Base-by-base conservation (phyloP, 768 basidiomycete species). In the Kwoniella shandongensis region DNA sequence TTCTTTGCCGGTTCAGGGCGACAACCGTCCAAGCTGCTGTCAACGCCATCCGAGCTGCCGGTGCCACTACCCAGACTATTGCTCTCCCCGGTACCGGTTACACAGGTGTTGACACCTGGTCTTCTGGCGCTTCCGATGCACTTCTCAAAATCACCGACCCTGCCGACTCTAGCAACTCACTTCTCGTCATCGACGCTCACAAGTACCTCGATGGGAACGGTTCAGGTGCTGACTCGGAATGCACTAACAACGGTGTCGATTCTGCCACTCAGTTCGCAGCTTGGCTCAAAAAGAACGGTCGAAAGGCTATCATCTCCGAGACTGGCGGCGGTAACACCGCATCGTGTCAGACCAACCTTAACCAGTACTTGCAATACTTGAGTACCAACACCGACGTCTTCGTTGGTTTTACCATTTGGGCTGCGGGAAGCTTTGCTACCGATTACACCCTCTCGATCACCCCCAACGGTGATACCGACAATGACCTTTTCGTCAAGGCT, bases 171-270 rank as follows among this genome's bases (percentile, higher is more conserved):
- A 74, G 68, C 35, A 78, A 78, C 17, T 64, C 63, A 1, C 44
- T 57, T 65, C 79, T 85, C 39, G 74, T 85, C 56, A 81, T 85
- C 63, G 85, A 86, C 63, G 83, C 84, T 2, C 84, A 85, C 79
- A 82, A 83, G 67, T 85, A 85, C 74, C 80, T 83, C 45, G 84
- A 85, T 70, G 76, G 63, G 15, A 83, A 84, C 63, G 81, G 80
- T 67, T 80, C 72, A 25, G 80, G 77, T 54, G 79, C 81, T 18
- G 63, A 79, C 46, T 65, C 73, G 1, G 80, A 80, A 30, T 86
- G 85, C 57, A 77, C 79, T 4, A 85, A 81, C 10, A 83, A 83
- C 73, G 83, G 81, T 63, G 79, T 81, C 47, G 73, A 75, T 46
- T 79, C 80, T 13, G 64, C 83, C 54, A 74, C 75, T 35, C 77